A percentile compares a stretch with the other conserved stretches of the same genome.
Evolutionary conservation across 352 stramenopile genomes (phyloP).

Genomic region (Pythium diclinum): DNA sequence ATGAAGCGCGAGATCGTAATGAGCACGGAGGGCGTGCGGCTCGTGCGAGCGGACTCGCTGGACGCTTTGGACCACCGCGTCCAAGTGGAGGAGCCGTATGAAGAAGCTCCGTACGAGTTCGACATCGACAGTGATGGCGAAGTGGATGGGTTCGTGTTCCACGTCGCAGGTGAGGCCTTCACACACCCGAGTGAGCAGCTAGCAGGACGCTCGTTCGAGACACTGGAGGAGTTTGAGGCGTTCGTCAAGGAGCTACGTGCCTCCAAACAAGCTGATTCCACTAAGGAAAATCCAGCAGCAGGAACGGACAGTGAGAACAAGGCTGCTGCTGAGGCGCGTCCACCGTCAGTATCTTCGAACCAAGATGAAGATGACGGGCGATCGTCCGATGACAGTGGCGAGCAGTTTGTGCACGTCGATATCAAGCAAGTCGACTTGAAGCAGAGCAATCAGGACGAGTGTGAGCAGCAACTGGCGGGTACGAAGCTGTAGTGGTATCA

Average conservation of each 20-base stretch:
- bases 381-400: too few relatives aligned
- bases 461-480: too few relatives aligned
- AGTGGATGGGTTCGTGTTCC: constrained; percentile 36
- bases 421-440: background rate
- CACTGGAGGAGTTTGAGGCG: constrained; percentile 46
- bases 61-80: background rate
- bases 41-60: constrained; percentile 26
- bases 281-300: background rate
- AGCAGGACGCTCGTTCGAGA: constrained; percentile 41
- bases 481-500: too few relatives aligned
- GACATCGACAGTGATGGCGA: constrained; percentile 23
- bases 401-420: background rate
- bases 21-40: constrained; percentile 46
- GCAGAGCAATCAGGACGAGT: background rate
- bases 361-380: background rate
- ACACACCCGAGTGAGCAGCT: constrained; percentile 49
- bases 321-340: background rate
- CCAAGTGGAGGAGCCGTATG: constrained; percentile 18
- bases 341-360: background rate
- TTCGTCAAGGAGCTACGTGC: constrained; percentile 46
- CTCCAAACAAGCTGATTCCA: constrained; percentile 11
- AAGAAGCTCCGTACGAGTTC: constrained; percentile 28
- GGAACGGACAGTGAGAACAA: background rate
- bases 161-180: constrained; percentile 56
- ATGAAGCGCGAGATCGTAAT: constrained; percentile 58